Conservation (phyloP, 306 rosid genomes). For the Cucurbita argyrosperma region DNA sequence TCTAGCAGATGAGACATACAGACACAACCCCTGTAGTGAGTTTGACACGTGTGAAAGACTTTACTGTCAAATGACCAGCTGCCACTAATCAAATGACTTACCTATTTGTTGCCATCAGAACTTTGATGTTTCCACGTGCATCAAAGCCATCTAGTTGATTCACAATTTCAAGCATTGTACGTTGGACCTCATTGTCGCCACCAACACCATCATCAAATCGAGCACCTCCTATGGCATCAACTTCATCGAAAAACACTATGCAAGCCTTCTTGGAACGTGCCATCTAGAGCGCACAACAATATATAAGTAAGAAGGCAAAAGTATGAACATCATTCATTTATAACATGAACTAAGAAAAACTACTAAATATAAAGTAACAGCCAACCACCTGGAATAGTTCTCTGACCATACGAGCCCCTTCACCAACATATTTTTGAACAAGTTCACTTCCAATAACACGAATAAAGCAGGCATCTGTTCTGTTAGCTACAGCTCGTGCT, state of each 20-base stretch:
- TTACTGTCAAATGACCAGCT: not conserved
- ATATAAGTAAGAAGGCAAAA: constrained; percentile 2
- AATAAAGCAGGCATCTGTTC: constrained; percentile 97
- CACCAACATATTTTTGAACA: constrained; percentile 96
- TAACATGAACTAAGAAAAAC: not conserved
- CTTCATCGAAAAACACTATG: constrained; percentile 93
- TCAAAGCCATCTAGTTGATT: constrained; percentile 99
- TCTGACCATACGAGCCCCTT: constrained; percentile 98
- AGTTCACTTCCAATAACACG: constrained; percentile 99
- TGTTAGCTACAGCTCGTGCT: constrained; percentile 96
- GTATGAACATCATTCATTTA: not conserved
- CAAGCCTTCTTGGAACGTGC: constrained; percentile 98
- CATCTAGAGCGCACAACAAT: constrained; percentile 38
- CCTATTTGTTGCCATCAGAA: constrained; percentile 99
- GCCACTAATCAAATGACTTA: constrained; percentile 3
- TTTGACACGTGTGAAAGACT: not conserved
- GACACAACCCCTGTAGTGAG: not conserved
- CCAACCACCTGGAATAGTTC: constrained; percentile 94
- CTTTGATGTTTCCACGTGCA: constrained; percentile 95
- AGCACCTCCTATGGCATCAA: constrained; percentile 99
- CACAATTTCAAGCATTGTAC: constrained; percentile 96
- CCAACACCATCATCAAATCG: constrained; percentile 97
- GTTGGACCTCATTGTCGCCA: constrained; percentile 94
- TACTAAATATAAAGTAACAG: not conserved
- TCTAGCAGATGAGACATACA: not conserved